Conservation (phyloP, 768 basidiomycete genomes). For the Naganishia friedmannii region DNA sequence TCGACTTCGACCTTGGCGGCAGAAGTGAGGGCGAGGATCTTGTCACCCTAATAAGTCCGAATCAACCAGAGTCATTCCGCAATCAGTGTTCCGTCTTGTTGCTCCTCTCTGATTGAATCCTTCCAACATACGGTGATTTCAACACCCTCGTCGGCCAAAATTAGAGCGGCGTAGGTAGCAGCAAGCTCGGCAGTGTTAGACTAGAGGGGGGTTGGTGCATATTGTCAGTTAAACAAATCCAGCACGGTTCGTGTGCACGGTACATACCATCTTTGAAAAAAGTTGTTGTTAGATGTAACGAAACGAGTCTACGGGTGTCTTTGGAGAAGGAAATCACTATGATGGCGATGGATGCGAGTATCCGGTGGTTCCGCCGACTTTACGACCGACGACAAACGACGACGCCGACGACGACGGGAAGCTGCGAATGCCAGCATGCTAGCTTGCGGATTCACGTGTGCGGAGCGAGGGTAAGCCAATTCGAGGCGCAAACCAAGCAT, state of each 20-base stretch:
- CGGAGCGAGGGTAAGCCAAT: background rate
- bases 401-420: background rate
- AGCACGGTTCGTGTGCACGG: background rate
- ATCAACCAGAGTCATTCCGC: background rate
- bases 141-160: constrained; percentile 93
- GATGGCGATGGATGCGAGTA: constrained; percentile 5
- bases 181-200: constrained; percentile 68
- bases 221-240: background rate
- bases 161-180: constrained; percentile 92
- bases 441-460: background rate
- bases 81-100: constrained; percentile 2
- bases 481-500: background rate
- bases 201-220: background rate
- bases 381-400: background rate
- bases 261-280: constrained; percentile 31
- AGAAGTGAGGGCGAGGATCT: constrained; percentile 75
- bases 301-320: constrained; percentile 34
- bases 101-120: background rate
- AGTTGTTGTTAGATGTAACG: constrained; percentile 25
- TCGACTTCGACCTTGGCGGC: constrained; percentile 85
- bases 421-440: background rate
- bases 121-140: constrained; percentile 83
- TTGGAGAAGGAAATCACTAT: background rate
- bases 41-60: constrained; percentile 68
- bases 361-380: background rate